phyloP scores from a whole-genome alignment of 208 protist species.

The Blastocrithidia nonstop region DNA sequence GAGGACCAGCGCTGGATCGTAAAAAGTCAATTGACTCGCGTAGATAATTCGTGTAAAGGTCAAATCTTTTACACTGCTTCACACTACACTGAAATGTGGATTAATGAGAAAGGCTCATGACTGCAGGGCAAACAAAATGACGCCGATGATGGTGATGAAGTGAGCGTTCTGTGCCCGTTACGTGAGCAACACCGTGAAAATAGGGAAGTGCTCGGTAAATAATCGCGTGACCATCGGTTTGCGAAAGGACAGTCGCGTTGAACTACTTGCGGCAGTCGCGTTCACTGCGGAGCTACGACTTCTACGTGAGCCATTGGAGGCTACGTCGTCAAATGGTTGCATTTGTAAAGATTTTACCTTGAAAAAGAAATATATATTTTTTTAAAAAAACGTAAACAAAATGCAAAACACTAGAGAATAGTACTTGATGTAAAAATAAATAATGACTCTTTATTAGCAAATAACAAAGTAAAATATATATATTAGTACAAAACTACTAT shows the following conservation, averaged over 20 bases:
- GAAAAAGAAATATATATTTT: too few species aligned
- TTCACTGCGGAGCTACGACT: not conserved
- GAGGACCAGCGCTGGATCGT: not conserved
- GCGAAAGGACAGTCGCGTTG: slow-evolving; percentile 8
- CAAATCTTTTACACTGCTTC: not conserved
- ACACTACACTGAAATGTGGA: not conserved
- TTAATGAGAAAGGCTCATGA: not conserved
- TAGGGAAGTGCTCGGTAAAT: not conserved
- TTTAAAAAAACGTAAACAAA: too few species aligned
- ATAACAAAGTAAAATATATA: too few species aligned
- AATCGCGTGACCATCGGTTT: slow-evolving; percentile 3
- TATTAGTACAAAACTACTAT: too few species aligned
- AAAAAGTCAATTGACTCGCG: not conserved
- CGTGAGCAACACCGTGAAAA: not conserved
- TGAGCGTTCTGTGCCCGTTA: not conserved
- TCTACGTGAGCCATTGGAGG: slow-evolving; percentile 7
- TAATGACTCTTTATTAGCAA: too few species aligned
- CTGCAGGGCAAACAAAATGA: not conserved
- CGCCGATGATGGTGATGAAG: not conserved
- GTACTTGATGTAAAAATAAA: too few species aligned
- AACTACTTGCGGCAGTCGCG: slow-evolving; percentile 6
- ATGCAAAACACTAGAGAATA: too few species aligned
- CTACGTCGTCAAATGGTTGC: not conserved
- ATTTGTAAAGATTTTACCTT: too few species aligned
- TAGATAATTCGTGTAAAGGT: not conserved